A percentile compares a stretch with the other conserved stretches of the same genome.
phyloP scores from a whole-genome alignment of 768 basidiomycete species.

The Lanmaoa rubissima region DNA sequence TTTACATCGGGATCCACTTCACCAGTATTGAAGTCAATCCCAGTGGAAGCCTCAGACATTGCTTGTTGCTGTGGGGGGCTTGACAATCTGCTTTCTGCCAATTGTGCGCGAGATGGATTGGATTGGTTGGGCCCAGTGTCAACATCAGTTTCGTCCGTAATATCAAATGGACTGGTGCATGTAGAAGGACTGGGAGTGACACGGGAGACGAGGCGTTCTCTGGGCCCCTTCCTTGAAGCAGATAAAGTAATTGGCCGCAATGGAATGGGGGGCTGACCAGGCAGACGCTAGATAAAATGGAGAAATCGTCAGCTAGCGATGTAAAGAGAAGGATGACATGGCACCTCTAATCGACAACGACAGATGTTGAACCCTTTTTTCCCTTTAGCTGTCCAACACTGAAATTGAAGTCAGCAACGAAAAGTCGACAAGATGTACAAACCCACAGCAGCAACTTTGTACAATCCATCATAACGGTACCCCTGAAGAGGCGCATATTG shows the following conservation, averaged over 20 bases:
- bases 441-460: constrained; percentile 24
- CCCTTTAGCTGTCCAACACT: constrained; percentile 26
- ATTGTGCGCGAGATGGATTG: background rate
- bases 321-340: background rate
- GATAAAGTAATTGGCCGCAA: background rate
- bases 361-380: constrained; percentile 15
- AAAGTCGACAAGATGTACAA: background rate
- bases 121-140: background rate
- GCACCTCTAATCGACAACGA: constrained; percentile 29
- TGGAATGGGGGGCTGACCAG: constrained; percentile 26
- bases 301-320: background rate
- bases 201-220: background rate
- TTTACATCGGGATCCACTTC: background rate
- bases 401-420: background rate
- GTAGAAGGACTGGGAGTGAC: background rate
- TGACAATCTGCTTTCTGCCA: background rate
- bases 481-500: constrained; percentile 26
- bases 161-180: background rate
- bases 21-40: background rate
- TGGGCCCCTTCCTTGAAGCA: background rate
- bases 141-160: too few species aligned
- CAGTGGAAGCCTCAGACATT: background rate
- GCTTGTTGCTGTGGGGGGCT: background rate
- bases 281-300: constrained; percentile 21
- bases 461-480: constrained; percentile 33